phyloP scores from a whole-genome alignment of 1,139 yeast species.

The Taphrina communis region DNA sequence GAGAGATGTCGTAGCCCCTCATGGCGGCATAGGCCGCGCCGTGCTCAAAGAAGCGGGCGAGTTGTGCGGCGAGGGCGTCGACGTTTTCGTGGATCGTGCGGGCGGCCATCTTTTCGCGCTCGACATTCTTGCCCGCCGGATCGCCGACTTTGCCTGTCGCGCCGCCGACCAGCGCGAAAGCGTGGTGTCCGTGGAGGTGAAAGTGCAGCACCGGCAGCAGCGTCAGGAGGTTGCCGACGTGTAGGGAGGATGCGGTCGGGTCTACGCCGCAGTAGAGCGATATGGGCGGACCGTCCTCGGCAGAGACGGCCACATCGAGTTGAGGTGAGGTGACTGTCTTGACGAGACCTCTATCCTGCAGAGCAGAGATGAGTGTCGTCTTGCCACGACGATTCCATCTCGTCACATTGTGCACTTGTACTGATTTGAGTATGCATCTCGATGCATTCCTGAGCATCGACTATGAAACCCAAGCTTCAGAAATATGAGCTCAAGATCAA shows the following conservation, averaged over 20 bases:
- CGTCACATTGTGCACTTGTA: too few relatives aligned
- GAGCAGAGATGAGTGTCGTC: constrained; percentile 6
- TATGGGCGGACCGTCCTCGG: constrained; percentile 48
- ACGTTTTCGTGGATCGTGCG: constrained; percentile 65
- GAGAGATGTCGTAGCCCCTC: constrained; percentile 55
- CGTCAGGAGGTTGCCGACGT: constrained; percentile 88
- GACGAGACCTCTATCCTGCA: constrained; percentile 30
- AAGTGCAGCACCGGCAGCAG: constrained; percentile 84
- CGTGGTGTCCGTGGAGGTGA: constrained; percentile 78
- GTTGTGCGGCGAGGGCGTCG: constrained; percentile 63
- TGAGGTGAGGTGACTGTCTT: constrained; percentile 28
- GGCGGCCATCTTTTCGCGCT: constrained; percentile 65
- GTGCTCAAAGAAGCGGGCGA: constrained; percentile 54
- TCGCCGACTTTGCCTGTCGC: constrained; percentile 98
- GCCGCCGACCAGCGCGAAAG: constrained; percentile 87
- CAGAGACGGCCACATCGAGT: neutral
- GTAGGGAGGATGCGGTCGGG: constrained; percentile 89
- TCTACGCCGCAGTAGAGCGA: constrained; percentile 93
- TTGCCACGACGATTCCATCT: neutral
- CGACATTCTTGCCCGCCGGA: constrained; percentile 88
- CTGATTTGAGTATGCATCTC: neutral
- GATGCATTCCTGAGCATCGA: constrained; percentile 10
- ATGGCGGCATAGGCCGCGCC: constrained; percentile 68
- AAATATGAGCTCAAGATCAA: neutral
- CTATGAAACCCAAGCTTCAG: neutral